Evolutionary conservation across 768 basidiomycete species (phyloP).

Genomic region (Lactarius hatsudake): DNA sequence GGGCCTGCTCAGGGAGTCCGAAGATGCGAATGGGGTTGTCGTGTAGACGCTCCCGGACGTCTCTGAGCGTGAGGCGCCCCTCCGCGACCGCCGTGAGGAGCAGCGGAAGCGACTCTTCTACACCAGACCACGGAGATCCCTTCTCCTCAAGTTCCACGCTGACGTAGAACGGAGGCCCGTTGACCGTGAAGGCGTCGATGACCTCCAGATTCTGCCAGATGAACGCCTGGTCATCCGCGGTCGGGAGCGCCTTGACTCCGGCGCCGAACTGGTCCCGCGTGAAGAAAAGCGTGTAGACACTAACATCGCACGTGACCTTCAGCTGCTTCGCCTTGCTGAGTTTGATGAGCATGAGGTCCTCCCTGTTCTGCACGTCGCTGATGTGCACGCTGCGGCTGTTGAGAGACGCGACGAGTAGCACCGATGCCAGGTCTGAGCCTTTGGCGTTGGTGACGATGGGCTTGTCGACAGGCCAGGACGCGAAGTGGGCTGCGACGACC

Average conservation of each 20-base stretch:
- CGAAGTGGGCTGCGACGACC: constrained; percentile 80
- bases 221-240: constrained; percentile 69
- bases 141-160: constrained; percentile 58
- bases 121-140: constrained; percentile 70
- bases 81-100: constrained; percentile 82
- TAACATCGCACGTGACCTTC: constrained; percentile 95
- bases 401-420: constrained; percentile 90
- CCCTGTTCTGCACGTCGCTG: constrained; percentile 80
- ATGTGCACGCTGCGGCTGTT: constrained; percentile 87
- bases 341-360: constrained; percentile 87
- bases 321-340: constrained; percentile 92
- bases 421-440: constrained; percentile 87
- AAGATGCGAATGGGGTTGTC: constrained; percentile 95
- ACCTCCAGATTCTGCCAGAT: constrained; percentile 82
- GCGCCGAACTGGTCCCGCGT: constrained; percentile 66
- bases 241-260: constrained; percentile 57
- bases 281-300: constrained; percentile 90
- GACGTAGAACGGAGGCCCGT: constrained; percentile 76
- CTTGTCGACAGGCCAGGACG: constrained; percentile 87
- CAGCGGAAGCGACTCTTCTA: constrained; percentile 84
- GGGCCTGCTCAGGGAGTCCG: constrained; percentile 78
- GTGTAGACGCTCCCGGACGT: constrained; percentile 77
- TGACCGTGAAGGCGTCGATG: constrained; percentile 91
- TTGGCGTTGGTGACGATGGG: constrained; percentile 94
- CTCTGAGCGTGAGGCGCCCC: constrained; percentile 76